These are phyloP conservation scores for Arthrobotrys megalospora DNA, from an alignment of 2,329 filamentous ascomycete genomes.

Conservation along the genomic window DNA sequence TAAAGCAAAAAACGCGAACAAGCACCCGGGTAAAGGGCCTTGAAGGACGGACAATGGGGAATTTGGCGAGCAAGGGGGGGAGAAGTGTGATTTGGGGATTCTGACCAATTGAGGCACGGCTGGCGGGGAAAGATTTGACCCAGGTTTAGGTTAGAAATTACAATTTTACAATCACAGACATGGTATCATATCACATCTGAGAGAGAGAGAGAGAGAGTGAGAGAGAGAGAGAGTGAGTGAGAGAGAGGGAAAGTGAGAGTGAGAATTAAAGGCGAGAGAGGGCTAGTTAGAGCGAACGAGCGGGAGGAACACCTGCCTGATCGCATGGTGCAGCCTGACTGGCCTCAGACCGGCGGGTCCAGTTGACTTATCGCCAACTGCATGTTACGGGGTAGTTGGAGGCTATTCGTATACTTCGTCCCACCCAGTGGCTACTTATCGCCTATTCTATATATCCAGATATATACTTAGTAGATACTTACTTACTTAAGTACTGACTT, in stretches of 20 bases:
- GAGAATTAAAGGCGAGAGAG: constrained; percentile 17
- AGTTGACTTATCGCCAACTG: constrained; percentile 5
- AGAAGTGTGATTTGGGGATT: background rate
- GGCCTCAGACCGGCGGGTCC: background rate
- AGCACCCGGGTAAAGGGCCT: constrained; percentile 19
- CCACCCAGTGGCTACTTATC: background rate
- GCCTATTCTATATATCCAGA: no score
- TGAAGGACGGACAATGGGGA: constrained; percentile 1
- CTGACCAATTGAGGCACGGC: constrained; percentile 7
- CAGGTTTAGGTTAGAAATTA: constrained; percentile 2
- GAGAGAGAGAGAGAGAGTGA: background rate
- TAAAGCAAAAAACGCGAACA: background rate
- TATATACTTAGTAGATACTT: background rate
- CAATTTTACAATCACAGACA: background rate
- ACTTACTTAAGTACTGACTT: no score
- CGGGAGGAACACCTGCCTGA: constrained; percentile 3
- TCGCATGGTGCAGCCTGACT: background rate
- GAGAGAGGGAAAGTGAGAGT: background rate
- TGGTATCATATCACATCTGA: constrained; percentile 4
- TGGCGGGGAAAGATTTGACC: constrained; percentile 7
- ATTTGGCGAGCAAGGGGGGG: background rate
- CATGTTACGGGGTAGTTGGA: background rate
- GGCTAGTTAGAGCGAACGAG: constrained; percentile 22
- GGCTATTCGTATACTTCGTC: background rate
- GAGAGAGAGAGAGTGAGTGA: background rate